Evolutionary conservation across 139 green algal species (phyloP).

Genomic region (Desmodesmus armatus): DNA sequence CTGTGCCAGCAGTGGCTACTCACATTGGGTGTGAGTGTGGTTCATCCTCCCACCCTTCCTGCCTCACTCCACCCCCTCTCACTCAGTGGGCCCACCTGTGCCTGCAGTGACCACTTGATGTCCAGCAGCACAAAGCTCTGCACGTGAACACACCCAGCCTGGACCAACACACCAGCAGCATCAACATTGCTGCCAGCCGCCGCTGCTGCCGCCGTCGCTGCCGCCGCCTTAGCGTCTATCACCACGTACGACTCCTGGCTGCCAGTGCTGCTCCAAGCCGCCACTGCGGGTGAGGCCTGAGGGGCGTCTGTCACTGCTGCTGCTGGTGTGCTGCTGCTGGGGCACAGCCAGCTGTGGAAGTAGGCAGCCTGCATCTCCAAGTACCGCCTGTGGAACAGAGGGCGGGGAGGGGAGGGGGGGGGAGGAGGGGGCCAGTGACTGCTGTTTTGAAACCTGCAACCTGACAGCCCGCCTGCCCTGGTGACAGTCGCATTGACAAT

Average conservation of each 20-base stretch:
- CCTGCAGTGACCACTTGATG: slow-evolving; percentile 26
- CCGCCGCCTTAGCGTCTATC: too few species aligned
- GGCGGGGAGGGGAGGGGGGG: too few species aligned
- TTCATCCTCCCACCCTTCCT: too few species aligned
- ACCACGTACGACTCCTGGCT: too few species aligned
- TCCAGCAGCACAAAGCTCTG: slow-evolving; percentile 35
- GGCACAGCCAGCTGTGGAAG: slow-evolving; percentile 19
- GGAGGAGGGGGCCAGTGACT: too few species aligned
- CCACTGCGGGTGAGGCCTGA: too few species aligned
- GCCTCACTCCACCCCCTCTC: not conserved
- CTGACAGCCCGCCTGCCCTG: too few species aligned
- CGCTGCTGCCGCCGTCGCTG: not conserved
- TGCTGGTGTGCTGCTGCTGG: not conserved
- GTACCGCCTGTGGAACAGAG: slow-evolving; percentile 36
- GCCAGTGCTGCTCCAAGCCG: not conserved
- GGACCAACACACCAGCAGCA: not conserved
- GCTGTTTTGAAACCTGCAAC: too few species aligned
- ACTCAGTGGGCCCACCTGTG: slow-evolving; percentile 9
- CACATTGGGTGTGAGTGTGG: too few species aligned
- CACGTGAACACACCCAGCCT: not conserved
- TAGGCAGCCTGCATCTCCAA: slow-evolving; percentile 16
- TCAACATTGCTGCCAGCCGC: not conserved
- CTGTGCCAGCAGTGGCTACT: too few species aligned
- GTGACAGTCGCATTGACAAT: too few species aligned
- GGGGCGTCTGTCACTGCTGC: not conserved